Evolutionary conservation across 164 flowering plant species (phyloP), one percentile per base, ranked within the genome.

Genomic region (Magnolia officinalis): DNA sequence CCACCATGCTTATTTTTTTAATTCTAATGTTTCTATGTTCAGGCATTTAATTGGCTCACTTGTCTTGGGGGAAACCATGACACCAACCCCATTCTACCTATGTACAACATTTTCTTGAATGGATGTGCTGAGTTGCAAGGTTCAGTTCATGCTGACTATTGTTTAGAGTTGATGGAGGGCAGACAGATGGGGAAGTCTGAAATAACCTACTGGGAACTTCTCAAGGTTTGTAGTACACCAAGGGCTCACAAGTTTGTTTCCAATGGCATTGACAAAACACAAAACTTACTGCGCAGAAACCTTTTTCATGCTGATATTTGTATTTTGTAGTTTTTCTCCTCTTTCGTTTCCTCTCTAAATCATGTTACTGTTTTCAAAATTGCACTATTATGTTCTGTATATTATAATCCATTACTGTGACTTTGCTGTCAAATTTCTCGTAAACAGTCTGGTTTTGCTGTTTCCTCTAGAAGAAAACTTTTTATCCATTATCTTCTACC

Each of bases 101-200:
- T 85, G 64, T 95, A 83, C 82, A 95, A 91, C 75, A 63, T 11
- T 79, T 85, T 91, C 76, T 81, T 92, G 78, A 78, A 81, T 76
- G 87, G 86, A 24, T 90, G 92, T 78, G 72, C 78, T 64, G 85
- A 77, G 77, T 74, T 20, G 75, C 63, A 75, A 63, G 86, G 83
- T 82, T 21, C 73, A 45, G 49, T 21, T 71, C 80, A 88, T 81
- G 87, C 84, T n/a, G 77, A 75, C 74, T 72, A 79, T 50, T 92
- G 96, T 83, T 83, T 93, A 82, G 85, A 86, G 74, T 74, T 93
- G 78, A 95, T 95, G 98, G 97, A 93, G 70, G 73, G 23, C 5
- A 83, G 74, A 14, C 71, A 79, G 80, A 78, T 87, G 72, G 96
- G 94, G 70, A 91, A 87, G 85, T 87, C 92, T 83, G 91, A 88